Evolutionary conservation across 768 basidiomycete species (phyloP).

Genomic region (Hygrocybe punicea): DNA sequence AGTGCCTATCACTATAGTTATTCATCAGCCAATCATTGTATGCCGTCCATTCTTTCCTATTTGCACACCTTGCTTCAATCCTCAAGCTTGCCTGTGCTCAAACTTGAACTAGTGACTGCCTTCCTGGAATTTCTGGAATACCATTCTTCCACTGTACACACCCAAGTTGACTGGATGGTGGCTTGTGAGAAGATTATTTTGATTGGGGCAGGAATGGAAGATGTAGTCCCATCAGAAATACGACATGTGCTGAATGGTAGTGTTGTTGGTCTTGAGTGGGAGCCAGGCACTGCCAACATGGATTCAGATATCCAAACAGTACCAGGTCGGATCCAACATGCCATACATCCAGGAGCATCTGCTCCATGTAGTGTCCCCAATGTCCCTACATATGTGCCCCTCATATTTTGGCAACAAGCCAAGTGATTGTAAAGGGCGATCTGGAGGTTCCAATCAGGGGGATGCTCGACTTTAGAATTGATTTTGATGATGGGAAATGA

Average conservation of each 20-base stretch:
- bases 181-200: slow-evolving; percentile 66
- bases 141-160: slow-evolving; percentile 56
- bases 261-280: slow-evolving; percentile 69
- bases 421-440: slow-evolving; percentile 78
- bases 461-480: slow-evolving; percentile 66
- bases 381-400: slow-evolving; percentile 55
- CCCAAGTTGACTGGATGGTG: slow-evolving; percentile 51
- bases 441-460: slow-evolving; percentile 86
- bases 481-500: slow-evolving; percentile 28
- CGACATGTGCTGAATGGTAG: slow-evolving; percentile 72
- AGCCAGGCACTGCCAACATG: slow-evolving; percentile 40
- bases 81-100: slow-evolving; percentile 14
- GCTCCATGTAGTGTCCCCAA: slow-evolving; percentile 47
- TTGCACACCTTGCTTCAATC: slow-evolving; percentile 53
- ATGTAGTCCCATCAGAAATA: slow-evolving; percentile 70
- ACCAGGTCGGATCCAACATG: slow-evolving; percentile 20
- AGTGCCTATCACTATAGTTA: slow-evolving; percentile 40
- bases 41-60: slow-evolving; percentile 70
- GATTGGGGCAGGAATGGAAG: slow-evolving; percentile 72
- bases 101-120: slow-evolving; percentile 38
- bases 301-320: slow-evolving; percentile 9
- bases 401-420: slow-evolving; percentile 37
- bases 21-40: slow-evolving; percentile 66
- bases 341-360: slow-evolving; percentile 57
- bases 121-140: slow-evolving; percentile 67